phyloP scores from a whole-genome alignment of 345 rosid genomes.

The Adansonia digitata region DNA sequence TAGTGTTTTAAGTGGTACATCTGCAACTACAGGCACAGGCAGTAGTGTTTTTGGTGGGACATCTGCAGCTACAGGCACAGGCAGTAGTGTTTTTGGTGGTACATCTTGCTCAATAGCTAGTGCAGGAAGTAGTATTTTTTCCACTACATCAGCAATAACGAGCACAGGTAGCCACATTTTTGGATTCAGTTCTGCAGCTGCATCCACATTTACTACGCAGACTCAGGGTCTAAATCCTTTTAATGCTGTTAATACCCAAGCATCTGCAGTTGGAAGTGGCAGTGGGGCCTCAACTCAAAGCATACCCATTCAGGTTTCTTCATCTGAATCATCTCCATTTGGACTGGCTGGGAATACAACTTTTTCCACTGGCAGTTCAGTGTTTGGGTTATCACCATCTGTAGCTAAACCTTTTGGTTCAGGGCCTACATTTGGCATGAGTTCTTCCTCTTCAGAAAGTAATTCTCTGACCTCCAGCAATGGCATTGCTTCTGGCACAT shows the following conservation, averaged over 20 bases:
- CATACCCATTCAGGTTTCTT: constrained; percentile 42
- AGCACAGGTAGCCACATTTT: constrained; percentile 32
- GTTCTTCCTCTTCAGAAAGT: constrained; percentile 37
- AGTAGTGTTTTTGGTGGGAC: constrained; percentile 25
- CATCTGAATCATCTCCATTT: constrained; percentile 46
- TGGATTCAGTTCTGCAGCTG: constrained; percentile 43
- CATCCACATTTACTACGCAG: constrained; percentile 34
- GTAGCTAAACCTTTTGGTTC: constrained; percentile 37
- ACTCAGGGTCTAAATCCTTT: constrained; percentile 43
- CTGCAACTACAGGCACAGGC: constrained; percentile 31
- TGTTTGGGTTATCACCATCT: constrained; percentile 47
- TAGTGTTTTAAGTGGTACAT: constrained; percentile 30
- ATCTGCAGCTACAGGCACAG: constrained; percentile 15
- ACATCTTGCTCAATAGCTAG: constrained; percentile 27
- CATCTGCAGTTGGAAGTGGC: constrained; percentile 39
- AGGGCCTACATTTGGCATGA: constrained; percentile 42
- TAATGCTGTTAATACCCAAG: constrained; percentile 33
- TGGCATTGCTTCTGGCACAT: constrained; percentile 29
- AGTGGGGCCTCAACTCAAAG: constrained; percentile 45
- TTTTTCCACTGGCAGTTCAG: constrained; percentile 39
- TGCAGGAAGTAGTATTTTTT: constrained; percentile 30
- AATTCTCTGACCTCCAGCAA: constrained; percentile 40
- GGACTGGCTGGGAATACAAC: constrained; percentile 39
- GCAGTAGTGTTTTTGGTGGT: constrained; percentile 29
- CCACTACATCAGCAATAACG: constrained; percentile 21